Conservation (phyloP, 176 grass and related monocot species). For the Phyllostachys edulis region DNA sequence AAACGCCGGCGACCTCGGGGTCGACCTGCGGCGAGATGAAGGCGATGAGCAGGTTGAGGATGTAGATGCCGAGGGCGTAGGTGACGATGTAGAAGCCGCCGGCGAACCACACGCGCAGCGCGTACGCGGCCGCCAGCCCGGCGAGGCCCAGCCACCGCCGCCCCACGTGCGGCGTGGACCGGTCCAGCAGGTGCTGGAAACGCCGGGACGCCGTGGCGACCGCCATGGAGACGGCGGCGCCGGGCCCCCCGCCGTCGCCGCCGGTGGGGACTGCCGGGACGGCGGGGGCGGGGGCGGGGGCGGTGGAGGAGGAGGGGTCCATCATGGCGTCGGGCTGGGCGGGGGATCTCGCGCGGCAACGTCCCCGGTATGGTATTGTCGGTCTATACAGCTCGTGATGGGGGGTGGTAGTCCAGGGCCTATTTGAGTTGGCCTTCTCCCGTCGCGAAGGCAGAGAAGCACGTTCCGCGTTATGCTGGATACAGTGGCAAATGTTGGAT, state of each 20-base stretch:
- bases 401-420: too few relatives aligned
- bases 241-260: not conserved
- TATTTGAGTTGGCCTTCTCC: too few relatives aligned
- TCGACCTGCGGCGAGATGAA: conserved; percentile 86
- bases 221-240: conserved; percentile 5
- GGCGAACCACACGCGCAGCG: conserved; percentile 64
- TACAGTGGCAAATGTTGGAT: too few relatives aligned
- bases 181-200: conserved; percentile 78
- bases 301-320: conserved; percentile 24
- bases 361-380: not conserved
- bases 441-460: too few relatives aligned
- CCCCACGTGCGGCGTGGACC: conserved; percentile 60
- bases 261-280: not conserved
- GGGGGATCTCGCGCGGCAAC: conserved; percentile 11
- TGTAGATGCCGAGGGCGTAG: conserved; percentile 78
- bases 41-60: conserved; percentile 69
- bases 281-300: not conserved
- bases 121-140: conserved; percentile 43
- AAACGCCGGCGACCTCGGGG: conserved; percentile 56
- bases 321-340: conserved; percentile 18
- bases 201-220: conserved; percentile 32
- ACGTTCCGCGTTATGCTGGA: too few relatives aligned
- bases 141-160: conserved; percentile 60
- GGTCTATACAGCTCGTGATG: not conserved
- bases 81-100: conserved; percentile 79